Base-by-base conservation (phyloP, 1,139 yeast species). In the Saccharomyces hybrid region DNA sequence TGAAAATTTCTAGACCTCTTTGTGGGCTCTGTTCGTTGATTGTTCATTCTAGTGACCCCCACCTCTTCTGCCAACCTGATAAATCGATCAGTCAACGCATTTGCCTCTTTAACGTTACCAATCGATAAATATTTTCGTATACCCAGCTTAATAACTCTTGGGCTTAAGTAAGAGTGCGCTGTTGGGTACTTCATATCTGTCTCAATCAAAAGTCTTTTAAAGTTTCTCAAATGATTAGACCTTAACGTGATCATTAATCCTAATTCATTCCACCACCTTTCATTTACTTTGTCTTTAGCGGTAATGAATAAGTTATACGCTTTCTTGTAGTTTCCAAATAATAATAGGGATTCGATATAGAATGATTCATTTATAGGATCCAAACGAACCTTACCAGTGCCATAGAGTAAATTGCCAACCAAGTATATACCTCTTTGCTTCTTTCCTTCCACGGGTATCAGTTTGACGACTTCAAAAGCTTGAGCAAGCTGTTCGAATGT, bases 221-320 rank as follows among this genome's bases (percentile, higher is more conserved):
- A 73, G 31, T 60, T 59, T n/a, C 58, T 61, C 14, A 73, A 51
- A 49, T 70, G 63, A n/a, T 67, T 67, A 8, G 63, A 54, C 9
- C 68, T 62, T 41, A 73, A 56, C 25, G 67, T 59, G 13, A 69
- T 61, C 61, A 68, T 67, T 61, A 71, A 57, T 25, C 74, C 70
- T 48, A 72, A 54, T 54, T 72, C 75, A 56, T 67, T 63, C 76
- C 76, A 73, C 75, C 75, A 73, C 50, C 72, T 59, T 53, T 71
- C 66, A 31, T 66, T 56, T 0, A 70, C 63, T 27, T 64, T 66
- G 5, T 57, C 62, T 47, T 63, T 59, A 28, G 60, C 59, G 7
- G 65, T 60, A 20, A 59, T 51, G 50, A 72, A 65, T 14, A 72
- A 55, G 7, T 57, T 54, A 5, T 59, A 59, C 0, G 75, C 75